phyloP scores from a whole-genome alignment of 2,329 filamentous ascomycete species.

The Epichloe hybrida region DNA sequence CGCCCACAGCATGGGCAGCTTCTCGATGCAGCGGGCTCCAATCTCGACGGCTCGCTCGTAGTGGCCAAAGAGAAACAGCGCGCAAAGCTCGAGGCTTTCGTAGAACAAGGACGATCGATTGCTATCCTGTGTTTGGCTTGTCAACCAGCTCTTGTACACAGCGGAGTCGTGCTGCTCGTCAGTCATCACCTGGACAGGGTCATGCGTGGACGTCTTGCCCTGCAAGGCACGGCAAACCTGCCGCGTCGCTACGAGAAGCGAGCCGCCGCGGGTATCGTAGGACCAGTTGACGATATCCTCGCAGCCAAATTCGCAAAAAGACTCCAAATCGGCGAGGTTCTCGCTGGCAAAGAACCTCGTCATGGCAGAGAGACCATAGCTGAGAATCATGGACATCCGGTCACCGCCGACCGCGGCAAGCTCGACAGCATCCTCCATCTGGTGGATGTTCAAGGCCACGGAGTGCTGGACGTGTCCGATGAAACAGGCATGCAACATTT shows the following conservation, averaged over 20 bases:
- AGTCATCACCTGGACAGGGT: conserved; percentile 44
- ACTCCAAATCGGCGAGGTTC: conserved; percentile 55
- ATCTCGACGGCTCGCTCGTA: conserved; percentile 45
- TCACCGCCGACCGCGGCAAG: conserved; percentile 55
- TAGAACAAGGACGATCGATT: conserved; percentile 55
- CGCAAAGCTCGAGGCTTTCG: conserved; percentile 50
- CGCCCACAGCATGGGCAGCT: conserved; percentile 42
- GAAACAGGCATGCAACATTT: conserved; percentile 56
- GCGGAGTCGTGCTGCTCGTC: conserved; percentile 52
- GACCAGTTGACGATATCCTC: conserved; percentile 64
- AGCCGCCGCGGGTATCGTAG: conserved; percentile 56
- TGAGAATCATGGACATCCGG: conserved; percentile 56
- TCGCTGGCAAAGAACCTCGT: conserved; percentile 58
- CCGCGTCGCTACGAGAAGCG: conserved; percentile 50
- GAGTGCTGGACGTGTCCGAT: conserved; percentile 56
- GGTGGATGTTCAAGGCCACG: conserved; percentile 41
- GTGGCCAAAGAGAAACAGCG: conserved; percentile 49
- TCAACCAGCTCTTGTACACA: conserved; percentile 46
- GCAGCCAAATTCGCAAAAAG: conserved; percentile 56
- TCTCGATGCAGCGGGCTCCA: conserved; percentile 35
- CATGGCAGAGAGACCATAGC: conserved; percentile 52
- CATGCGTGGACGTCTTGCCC: conserved; percentile 50
- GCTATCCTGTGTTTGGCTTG: conserved; percentile 38
- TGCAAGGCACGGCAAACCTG: conserved; percentile 58
- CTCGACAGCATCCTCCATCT: conserved; percentile 54